Evolutionary conservation across 139 green algal genomes (phyloP).

Genomic region (Dunaliella sp.): DNA sequence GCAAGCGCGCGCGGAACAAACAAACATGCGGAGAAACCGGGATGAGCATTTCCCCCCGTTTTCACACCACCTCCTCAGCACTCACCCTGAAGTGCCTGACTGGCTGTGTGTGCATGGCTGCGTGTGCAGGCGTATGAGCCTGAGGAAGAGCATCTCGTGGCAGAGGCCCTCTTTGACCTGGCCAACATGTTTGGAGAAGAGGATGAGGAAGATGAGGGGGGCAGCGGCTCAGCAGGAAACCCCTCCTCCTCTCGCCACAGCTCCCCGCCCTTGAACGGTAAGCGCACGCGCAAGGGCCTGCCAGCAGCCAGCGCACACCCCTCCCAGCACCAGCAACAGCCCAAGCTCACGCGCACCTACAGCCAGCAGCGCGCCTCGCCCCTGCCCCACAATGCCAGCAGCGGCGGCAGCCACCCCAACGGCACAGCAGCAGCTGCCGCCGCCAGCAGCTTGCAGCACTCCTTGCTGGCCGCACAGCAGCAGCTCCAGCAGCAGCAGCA

Average conservation of each 20-base stretch:
- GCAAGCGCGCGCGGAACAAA: neutral
- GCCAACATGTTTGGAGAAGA: neutral
- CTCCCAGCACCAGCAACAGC: neutral
- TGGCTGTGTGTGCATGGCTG: neutral
- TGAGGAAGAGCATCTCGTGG: neutral
- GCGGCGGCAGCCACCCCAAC: neutral
- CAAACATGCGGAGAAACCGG: neutral
- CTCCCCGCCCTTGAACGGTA: neutral
- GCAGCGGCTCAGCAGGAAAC: neutral
- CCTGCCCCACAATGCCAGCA: neutral
- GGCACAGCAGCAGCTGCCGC: neutral
- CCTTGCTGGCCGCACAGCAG: neutral
- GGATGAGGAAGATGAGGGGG: neutral
- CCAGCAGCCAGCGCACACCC: neutral
- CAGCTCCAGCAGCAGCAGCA: neutral
- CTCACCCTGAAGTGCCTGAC: no score
- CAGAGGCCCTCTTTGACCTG: slow-evolving; percentile 8
- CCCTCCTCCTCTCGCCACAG: no score
- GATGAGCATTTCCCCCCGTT: neutral
- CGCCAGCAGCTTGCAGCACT: neutral
- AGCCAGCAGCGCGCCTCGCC: neutral
- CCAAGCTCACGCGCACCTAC: neutral
- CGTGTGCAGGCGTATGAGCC: neutral
- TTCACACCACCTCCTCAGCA: no score
- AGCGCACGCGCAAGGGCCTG: neutral